Evolutionary conservation across 1,284 basidiomycete species (phyloP).

Genomic region (Bothia castanella): DNA sequence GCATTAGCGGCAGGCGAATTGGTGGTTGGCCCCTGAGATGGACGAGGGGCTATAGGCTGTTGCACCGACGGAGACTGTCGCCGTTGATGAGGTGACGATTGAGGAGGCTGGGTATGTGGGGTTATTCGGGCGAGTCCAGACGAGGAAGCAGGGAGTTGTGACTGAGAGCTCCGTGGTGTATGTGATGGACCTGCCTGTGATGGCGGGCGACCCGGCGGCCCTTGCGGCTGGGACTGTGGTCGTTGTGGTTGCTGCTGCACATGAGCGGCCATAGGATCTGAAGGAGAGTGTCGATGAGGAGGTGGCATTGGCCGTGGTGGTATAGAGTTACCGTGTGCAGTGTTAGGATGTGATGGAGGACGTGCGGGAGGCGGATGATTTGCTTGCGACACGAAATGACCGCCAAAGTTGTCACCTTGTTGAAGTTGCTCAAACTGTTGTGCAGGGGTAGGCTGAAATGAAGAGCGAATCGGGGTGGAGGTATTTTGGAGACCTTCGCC

Average conservation of each 20-base stretch:
- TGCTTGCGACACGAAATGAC: constrained; percentile 34
- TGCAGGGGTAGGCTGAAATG: constrained; percentile 54
- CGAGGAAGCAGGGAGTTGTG: constrained; percentile 34
- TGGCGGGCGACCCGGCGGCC: constrained; percentile 36
- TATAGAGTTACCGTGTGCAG: constrained; percentile 29
- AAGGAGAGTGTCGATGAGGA: constrained; percentile 42
- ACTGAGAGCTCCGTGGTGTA: constrained; percentile 35
- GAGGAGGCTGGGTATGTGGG: constrained; percentile 31
- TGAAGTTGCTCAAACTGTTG: constrained; percentile 55
- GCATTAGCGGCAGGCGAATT: constrained; percentile 21
- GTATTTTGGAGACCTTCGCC: constrained; percentile 41
- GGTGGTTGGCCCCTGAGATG: constrained; percentile 27
- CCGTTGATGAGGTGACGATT: constrained; percentile 33
- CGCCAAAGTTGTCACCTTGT: constrained; percentile 32
- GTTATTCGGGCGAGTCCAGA: constrained; percentile 32
- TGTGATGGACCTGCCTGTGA: constrained; percentile 36
- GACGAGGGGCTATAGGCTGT: constrained; percentile 39
- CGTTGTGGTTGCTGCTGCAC: constrained; percentile 41
- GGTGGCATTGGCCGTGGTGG: constrained; percentile 34
- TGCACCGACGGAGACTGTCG: constrained; percentile 36
- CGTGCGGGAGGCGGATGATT: constrained; percentile 38
- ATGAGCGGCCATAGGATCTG: constrained; percentile 38
- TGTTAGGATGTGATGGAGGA: constrained; percentile 44
- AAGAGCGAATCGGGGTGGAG: constrained; percentile 35
- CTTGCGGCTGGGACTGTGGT: constrained; percentile 50